A percentile compares a stretch with the other conserved stretches of the same genome.
Evolutionary conservation across 179 eudicot species (phyloP).

Genomic region (Camellia oleifera): DNA sequence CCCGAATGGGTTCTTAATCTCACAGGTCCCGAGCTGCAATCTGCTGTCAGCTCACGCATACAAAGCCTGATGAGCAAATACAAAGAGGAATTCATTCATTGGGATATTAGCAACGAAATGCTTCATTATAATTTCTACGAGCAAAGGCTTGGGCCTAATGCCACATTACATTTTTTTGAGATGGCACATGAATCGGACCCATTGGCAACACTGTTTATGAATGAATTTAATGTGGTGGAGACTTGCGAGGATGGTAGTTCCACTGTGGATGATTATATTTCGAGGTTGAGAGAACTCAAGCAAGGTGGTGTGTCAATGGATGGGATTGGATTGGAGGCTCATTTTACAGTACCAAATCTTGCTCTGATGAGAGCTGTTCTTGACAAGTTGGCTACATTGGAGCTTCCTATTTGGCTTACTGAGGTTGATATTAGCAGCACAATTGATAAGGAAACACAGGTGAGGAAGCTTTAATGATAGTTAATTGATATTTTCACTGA

Average conservation of each 20-base stretch:
- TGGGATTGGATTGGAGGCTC: constrained; percentile 86
- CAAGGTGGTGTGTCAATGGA: constrained; percentile 62
- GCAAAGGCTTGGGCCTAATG: constrained; percentile 63
- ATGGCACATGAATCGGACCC: constrained; percentile 68
- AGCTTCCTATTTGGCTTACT: constrained; percentile 86
- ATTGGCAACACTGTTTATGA: constrained; percentile 73
- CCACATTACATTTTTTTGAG: constrained; percentile 55
- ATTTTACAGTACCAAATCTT: constrained; percentile 70
- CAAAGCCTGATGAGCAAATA: constrained; percentile 57
- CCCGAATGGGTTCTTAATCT: constrained; percentile 73
- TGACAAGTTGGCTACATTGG: constrained; percentile 74
- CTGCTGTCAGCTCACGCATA: constrained; percentile 57
- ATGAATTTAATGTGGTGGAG: constrained; percentile 90
- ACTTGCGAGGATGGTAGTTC: constrained; percentile 67
- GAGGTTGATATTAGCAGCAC: constrained; percentile 63
- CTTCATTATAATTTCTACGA: constrained; percentile 83
- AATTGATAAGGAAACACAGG: constrained; percentile 59
- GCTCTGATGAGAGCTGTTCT: constrained; percentile 72
- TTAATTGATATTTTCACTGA: too few relatives aligned
- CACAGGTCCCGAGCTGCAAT: constrained; percentile 38
- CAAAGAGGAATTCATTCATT: constrained; percentile 73
- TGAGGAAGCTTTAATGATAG: constrained; percentile 7
- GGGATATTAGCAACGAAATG: constrained; percentile 94
- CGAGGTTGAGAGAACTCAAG: constrained; percentile 52
- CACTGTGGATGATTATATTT: constrained; percentile 62